These are phyloP conservation scores for Penicillium palitans DNA, from an alignment of 2,329 filamentous ascomycete species.

Conservation along the genomic window DNA sequence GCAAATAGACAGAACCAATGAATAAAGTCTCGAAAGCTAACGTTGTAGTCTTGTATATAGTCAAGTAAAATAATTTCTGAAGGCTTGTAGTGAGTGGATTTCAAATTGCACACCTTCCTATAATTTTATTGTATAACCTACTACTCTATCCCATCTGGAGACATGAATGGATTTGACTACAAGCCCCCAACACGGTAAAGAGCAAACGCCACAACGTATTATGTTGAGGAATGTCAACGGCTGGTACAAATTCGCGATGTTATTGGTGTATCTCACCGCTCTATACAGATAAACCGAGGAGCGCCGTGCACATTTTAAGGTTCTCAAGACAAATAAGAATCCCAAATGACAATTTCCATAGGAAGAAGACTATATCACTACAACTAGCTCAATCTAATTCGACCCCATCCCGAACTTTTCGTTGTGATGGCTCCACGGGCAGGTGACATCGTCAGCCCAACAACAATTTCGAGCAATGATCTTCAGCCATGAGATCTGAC, in stretches of 20 bases:
- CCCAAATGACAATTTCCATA: not conserved
- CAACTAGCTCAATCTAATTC: not conserved
- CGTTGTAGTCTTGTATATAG: not conserved
- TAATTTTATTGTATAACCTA: not conserved
- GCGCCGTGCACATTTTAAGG: not conserved
- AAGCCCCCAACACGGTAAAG: not conserved
- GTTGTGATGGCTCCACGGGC: not conserved
- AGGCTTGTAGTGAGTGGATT: not conserved
- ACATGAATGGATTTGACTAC: too few species aligned
- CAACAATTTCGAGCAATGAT: not conserved
- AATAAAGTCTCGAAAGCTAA: not conserved
- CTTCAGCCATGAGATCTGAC: not conserved
- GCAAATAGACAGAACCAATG: not conserved
- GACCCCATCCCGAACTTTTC: not conserved
- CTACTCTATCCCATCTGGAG: not conserved
- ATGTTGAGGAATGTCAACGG: not conserved
- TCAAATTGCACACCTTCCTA: not conserved
- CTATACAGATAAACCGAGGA: not conserved
- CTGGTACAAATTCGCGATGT: not conserved
- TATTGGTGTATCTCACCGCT: not conserved
- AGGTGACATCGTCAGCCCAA: slow-evolving; percentile 5
- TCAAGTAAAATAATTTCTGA: not conserved
- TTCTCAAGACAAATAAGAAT: not conserved
- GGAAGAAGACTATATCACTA: not conserved
- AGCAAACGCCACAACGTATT: not conserved